Evolutionary conservation across 257 asterid genomes (phyloP), one percentile per base, ranked within the genome.

Genomic region (Nicotiana undulata): DNA sequence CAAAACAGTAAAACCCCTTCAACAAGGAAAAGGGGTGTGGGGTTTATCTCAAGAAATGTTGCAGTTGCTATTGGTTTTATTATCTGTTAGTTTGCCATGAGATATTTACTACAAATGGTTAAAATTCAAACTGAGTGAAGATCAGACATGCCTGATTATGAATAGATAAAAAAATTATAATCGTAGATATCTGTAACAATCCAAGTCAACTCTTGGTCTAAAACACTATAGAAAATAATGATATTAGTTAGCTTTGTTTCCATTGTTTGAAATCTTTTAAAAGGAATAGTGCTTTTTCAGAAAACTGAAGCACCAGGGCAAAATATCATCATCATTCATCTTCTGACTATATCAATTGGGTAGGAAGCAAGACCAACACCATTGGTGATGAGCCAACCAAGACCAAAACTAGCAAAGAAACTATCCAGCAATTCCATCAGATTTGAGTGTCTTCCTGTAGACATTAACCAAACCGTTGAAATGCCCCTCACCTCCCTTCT

Each of bases 311-410:
- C 7, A 7, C 51, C 51, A 44, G 8, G 51, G 51, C 10, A 44
- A 44, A 44, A 44, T 11, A 44, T 6, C 3, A 1, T 7, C 51
- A 44, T 44, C 98, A 93, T 93, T 86, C 98, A 90, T 92, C 98
- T 93, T 3, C 98, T 91, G 0, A 93, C 98, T 0, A 97, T 93
- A 85, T 93, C 98, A 61, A 93, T 89, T 16, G 98, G 97, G 91
- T 93, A 93, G 2, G 98, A 93, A 60, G 98, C 98, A 44, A 93
- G 91, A 81, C 98, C 98, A 59, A 97, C 98, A 82, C 97, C 98
- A 16, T 93, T 93, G 16, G 98, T 93, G 90, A 93, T 93, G 82
- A 93, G 87, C 98, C 98, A 93, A 59, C 98, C 98, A 24, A 93
- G 98, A 58, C 89, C 98, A 86, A 93, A 93, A 77, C 98, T 93